Conservation (phyloP, 2,329 filamentous ascomycete species). For the Samsoniella hepiali region DNA sequence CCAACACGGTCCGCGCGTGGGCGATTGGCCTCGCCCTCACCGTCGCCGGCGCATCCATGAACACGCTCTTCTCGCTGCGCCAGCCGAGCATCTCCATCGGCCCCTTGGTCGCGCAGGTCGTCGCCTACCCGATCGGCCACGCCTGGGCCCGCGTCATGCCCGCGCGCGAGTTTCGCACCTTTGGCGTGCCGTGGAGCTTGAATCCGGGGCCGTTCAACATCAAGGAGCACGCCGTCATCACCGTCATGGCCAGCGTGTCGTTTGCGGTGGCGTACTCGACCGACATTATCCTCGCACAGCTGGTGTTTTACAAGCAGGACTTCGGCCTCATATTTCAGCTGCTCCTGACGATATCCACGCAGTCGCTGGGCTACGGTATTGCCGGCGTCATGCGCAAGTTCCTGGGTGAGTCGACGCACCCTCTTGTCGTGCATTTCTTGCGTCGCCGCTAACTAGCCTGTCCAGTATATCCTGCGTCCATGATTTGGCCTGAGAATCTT, state of each 20-base stretch:
- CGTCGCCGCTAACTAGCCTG: background rate
- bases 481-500: constrained; percentile 71
- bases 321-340: constrained; percentile 66
- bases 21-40: constrained; percentile 57
- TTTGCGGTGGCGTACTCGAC: constrained; percentile 70
- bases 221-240: constrained; percentile 67
- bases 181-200: constrained; percentile 55
- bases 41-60: constrained; percentile 56
- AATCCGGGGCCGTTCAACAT: constrained; percentile 68
- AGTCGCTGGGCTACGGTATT: constrained; percentile 67
- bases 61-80: constrained; percentile 62
- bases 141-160: constrained; percentile 58
- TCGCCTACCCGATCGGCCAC: constrained; percentile 61
- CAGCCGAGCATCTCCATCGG: constrained; percentile 59
- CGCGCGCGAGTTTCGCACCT: constrained; percentile 44
- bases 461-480: constrained; percentile 60
- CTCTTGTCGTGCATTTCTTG: background rate
- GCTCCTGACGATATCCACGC: constrained; percentile 63
- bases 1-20: constrained; percentile 65
- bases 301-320: constrained; percentile 67
- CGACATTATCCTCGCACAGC: constrained; percentile 68
- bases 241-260: constrained; percentile 68
- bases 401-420: constrained; percentile 42
- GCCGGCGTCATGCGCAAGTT: constrained; percentile 66
- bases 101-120: constrained; percentile 59